A percentile compares a stretch with the other conserved stretches of the same genome.
Conservation (phyloP, 257 asterid species). For the Lavandula angustifolia region DNA sequence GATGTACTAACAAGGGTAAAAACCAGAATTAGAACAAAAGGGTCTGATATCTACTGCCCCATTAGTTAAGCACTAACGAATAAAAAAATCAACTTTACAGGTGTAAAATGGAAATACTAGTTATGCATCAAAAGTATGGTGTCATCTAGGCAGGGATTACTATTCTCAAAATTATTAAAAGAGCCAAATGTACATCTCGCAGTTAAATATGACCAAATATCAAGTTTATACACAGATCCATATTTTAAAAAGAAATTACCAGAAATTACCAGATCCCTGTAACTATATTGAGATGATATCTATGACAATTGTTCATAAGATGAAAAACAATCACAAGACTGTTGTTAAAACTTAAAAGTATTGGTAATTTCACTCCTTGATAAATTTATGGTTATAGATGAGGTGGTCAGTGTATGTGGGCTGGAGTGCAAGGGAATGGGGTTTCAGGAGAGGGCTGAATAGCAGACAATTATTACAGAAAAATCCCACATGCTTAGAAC, state of each 20-base stretch:
- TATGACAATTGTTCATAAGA: constrained; percentile 15
- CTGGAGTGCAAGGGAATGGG: not conserved
- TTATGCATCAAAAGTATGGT: not conserved
- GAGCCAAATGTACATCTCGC: too few relatives aligned
- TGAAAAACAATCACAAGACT: not conserved
- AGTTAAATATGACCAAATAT: too few relatives aligned
- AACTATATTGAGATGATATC: constrained; percentile 5
- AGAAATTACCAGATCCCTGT: not conserved
- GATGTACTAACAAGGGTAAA: not conserved
- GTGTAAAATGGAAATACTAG: not conserved
- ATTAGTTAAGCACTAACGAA: not conserved
- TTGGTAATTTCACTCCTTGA: not conserved
- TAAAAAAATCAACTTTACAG: not conserved
- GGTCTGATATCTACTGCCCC: not conserved
- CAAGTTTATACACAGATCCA: too few relatives aligned
- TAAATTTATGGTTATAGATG: not conserved
- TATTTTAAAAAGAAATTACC: too few relatives aligned
- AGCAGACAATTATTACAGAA: too few relatives aligned
- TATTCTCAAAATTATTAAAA: not conserved
- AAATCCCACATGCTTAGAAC: not conserved
- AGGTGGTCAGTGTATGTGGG: not conserved
- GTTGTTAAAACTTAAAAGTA: not conserved
- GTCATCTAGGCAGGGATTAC: constrained; percentile 6
- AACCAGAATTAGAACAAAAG: not conserved
- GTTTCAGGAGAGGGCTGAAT: too few relatives aligned